These are phyloP conservation scores for Bryoerythrophyllum caledonicum DNA, from an alignment of 225 moss, liverwort and hornwort species.

Conservation along the genomic window DNA sequence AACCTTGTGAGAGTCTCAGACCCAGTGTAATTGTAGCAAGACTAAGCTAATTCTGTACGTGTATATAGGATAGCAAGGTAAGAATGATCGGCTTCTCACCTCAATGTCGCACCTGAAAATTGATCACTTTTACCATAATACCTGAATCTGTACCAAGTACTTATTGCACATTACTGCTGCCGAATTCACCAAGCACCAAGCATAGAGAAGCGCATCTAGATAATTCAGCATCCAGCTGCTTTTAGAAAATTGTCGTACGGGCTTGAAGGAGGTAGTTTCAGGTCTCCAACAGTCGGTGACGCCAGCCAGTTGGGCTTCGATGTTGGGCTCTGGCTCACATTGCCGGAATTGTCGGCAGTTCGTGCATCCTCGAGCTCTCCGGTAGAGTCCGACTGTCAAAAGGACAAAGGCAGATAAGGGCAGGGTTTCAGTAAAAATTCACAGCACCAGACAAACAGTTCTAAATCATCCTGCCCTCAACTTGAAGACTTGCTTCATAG, in stretches of 20 bases:
- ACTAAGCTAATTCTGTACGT: neutral
- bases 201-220: neutral
- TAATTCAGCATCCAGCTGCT: constrained; percentile 76
- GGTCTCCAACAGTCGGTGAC: constrained; percentile 47
- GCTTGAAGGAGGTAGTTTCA: constrained; percentile 84
- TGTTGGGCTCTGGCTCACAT: constrained; percentile 34
- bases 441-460: neutral
- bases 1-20: constrained; percentile 6
- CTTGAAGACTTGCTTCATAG: neutral
- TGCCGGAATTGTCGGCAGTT: constrained; percentile 28
- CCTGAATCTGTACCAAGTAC: constrained; percentile 10
- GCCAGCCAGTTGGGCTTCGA: constrained; percentile 72
- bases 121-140: neutral
- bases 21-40: neutral
- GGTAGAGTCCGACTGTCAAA: constrained; percentile 28
- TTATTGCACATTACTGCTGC: constrained; percentile 5
- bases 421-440: neutral
- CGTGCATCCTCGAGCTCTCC: constrained; percentile 26
- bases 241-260: constrained; percentile 94
- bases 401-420: no score
- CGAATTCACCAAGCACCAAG: constrained; percentile 1
- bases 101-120: neutral
- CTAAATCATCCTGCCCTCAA: neutral
- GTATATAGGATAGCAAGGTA: neutral
- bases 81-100: constrained; percentile 8